Percentiles rank a stretch among this genome's conserved stretches.
Conservation (phyloP, 768 basidiomycete genomes). For the Suillus placidus region DNA sequence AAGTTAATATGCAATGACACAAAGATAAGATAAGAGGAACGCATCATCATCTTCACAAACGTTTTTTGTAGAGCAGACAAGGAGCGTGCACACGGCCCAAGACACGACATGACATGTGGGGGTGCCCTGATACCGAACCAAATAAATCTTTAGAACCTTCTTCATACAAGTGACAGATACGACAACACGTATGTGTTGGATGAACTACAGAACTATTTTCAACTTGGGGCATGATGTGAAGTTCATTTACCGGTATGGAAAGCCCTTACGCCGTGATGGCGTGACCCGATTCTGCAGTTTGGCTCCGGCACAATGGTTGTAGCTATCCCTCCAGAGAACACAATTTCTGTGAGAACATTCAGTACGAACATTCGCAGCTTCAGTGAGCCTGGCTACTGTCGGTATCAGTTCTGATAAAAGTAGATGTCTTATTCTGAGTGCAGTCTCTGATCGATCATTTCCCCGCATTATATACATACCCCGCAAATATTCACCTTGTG, state of each 20-base stretch:
- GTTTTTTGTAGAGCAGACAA: neutral
- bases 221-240: neutral
- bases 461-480: slow-evolving; percentile 5
- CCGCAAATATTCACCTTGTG: neutral
- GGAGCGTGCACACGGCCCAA: neutral
- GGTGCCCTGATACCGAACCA: neutral
- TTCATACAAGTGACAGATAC: neutral
- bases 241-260: neutral
- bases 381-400: neutral
- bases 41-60: neutral
- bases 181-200: neutral
- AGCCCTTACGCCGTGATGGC: neutral
- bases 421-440: slow-evolving; percentile 5
- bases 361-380: neutral
- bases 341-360: neutral
- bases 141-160: neutral
- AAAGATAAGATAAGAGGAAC: slow-evolving; percentile 7
- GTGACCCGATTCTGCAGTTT: neutral
- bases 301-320: neutral
- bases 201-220: neutral
- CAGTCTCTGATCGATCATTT: neutral
- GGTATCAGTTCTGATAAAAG: neutral
- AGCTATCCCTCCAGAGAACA: neutral
- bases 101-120: neutral
- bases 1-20: neutral